These are phyloP conservation scores for Psidium friedrichsthalianum DNA, from an alignment of 345 rosid species.

Conservation along the genomic window DNA sequence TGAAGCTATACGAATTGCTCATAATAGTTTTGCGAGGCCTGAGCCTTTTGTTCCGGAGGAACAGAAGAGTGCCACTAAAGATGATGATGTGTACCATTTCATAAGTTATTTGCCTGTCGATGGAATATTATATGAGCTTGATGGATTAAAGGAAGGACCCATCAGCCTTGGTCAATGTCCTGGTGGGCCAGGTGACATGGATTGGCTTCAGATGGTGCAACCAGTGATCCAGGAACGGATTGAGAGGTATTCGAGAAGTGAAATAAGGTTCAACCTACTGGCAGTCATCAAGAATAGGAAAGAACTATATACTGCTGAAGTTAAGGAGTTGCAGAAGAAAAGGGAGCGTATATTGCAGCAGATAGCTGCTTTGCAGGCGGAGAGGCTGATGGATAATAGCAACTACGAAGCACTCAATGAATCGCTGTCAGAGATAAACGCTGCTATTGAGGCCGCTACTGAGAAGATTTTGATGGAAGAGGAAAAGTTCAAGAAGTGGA, in stretches of 20 bases:
- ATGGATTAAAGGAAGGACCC: conserved; percentile 95
- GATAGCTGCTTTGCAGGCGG: conserved; percentile 37
- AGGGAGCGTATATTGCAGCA: conserved; percentile 77
- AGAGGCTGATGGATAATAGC: conserved; percentile 39
- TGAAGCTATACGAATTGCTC: conserved; percentile 82
- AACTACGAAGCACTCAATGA: conserved; percentile 38
- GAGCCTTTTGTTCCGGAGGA: conserved; percentile 94
- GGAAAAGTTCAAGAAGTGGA: conserved; percentile 95
- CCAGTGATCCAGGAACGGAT: conserved; percentile 96
- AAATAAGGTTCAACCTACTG: conserved; percentile 94
- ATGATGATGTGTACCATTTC: conserved; percentile 95
- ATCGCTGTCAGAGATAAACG: conserved; percentile 61
- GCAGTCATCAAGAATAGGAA: conserved; percentile 86
- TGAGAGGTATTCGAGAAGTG: conserved; percentile 81
- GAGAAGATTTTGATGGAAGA: conserved; percentile 90
- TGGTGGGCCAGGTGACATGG: conserved; percentile 45
- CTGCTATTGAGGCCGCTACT: conserved; percentile 64
- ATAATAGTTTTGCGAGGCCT: conserved; percentile 96
- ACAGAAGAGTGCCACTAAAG: conserved; percentile 81
- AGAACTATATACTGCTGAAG: conserved; percentile 72
- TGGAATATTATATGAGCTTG: conserved; percentile 90
- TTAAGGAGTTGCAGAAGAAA: conserved; percentile 80
- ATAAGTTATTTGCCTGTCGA: conserved; percentile 89
- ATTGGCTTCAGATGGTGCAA: conserved; percentile 85
- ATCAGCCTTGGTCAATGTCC: conserved; percentile 80